Evolutionary conservation across 352 stramenopile species (phyloP).

Genomic region (Phytophthora pinifolia): DNA sequence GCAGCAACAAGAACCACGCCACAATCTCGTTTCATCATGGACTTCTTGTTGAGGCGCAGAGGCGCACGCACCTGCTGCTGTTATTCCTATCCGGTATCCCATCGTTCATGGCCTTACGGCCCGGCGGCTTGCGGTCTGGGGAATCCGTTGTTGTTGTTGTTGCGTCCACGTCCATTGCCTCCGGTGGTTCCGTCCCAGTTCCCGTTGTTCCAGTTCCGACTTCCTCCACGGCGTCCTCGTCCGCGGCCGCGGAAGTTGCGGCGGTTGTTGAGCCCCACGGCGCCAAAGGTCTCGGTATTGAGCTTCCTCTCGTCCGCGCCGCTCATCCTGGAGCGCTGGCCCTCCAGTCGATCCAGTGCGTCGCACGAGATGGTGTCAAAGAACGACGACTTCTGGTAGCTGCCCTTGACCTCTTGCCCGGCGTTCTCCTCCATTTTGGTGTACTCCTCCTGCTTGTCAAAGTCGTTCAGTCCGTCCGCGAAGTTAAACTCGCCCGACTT

Average conservation of each 20-base stretch:
- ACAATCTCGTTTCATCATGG: too few species aligned
- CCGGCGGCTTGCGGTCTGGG: constrained; percentile 24
- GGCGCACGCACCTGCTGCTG: too few species aligned
- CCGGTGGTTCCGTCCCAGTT: constrained; percentile 4
- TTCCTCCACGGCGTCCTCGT: constrained; percentile 44
- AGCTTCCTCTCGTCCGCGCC: constrained; percentile 82
- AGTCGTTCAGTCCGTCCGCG: constrained; percentile 56
- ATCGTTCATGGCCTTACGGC: constrained; percentile 6
- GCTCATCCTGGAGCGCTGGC: constrained; percentile 63
- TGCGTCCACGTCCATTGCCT: constrained; percentile 28
- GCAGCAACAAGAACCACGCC: too few species aligned
- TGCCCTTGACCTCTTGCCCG: constrained; percentile 47
- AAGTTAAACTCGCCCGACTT: constrained; percentile 72
- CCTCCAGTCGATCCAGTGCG: constrained; percentile 78
- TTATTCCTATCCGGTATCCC: too few species aligned
- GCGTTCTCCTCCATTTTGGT: constrained; percentile 55
- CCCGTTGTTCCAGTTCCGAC: constrained; percentile 28
- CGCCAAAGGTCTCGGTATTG: constrained; percentile 89
- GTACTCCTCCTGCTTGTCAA: constrained; percentile 83
- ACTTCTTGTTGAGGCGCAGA: too few species aligned
- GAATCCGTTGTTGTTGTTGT: constrained; percentile 24
- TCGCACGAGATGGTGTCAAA: constrained; percentile 92
- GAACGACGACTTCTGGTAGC: constrained; percentile 90
- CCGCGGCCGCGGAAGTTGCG: constrained; percentile 71
- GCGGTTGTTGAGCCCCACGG: constrained; percentile 84